These are phyloP conservation scores for Mycogone perniciosa DNA, from an alignment of 2,329 filamentous ascomycete genomes.

Conservation along the genomic window DNA sequence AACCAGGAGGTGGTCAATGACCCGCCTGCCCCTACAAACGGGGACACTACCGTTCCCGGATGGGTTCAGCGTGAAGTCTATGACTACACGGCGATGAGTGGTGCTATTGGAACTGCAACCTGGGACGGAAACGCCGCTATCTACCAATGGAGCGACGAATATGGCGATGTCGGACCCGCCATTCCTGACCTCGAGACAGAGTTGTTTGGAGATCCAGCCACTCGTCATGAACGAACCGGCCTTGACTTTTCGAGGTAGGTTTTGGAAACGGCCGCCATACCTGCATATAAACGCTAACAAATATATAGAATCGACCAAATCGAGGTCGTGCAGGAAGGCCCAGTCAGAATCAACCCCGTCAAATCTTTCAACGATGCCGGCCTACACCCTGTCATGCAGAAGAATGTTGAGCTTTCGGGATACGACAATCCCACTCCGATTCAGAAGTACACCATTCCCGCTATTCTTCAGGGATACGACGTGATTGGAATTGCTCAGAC, in stretches of 20 bases:
- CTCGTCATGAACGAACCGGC: constrained; percentile 45
- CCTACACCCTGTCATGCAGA: constrained; percentile 74
- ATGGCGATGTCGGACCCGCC: constrained; percentile 74
- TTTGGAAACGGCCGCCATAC: background rate
- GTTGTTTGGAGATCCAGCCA: constrained; percentile 60
- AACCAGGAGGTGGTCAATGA: background rate
- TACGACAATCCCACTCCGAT: constrained; percentile 77
- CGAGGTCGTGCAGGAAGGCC: constrained; percentile 51
- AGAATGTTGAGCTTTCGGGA: constrained; percentile 67
- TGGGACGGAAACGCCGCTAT: constrained; percentile 54
- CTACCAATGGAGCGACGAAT: constrained; percentile 83
- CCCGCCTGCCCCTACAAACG: constrained; percentile 18
- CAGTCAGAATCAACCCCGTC: constrained; percentile 43
- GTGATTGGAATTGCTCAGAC: constrained; percentile 89
- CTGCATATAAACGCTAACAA: constrained; percentile 18
- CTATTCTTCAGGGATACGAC: constrained; percentile 70
- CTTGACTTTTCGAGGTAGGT: constrained; percentile 58
- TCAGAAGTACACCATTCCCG: constrained; percentile 77
- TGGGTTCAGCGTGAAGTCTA: constrained; percentile 43
- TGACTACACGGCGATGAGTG: constrained; percentile 37
- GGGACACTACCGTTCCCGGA: constrained; percentile 34
- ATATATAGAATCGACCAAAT: constrained; percentile 47
- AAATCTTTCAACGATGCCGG: constrained; percentile 66
- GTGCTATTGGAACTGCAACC: constrained; percentile 16
- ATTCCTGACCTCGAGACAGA: constrained; percentile 64